Base-by-base conservation (phyloP, 176 grass and related monocot genomes). In the Guadua angustifolia region DNA sequence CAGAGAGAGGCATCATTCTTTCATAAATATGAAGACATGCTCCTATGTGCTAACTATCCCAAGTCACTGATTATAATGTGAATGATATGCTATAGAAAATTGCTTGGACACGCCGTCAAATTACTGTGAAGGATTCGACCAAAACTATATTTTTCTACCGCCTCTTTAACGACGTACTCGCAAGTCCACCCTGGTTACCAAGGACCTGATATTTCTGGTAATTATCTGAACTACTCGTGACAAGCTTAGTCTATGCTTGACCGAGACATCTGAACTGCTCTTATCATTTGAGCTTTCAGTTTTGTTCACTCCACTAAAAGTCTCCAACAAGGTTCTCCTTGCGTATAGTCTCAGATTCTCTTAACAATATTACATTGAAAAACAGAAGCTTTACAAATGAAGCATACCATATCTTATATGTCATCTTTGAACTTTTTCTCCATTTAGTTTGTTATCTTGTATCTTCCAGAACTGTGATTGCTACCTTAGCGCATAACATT, bases 151-250 rank as follows among this genome's bases (percentile, higher is more conserved):
- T 74, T 86, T 53, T 66, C 13, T 3, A 66, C 47, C 60, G 12
- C 46, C 52, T 13, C 15, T 57, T 79, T 16, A 73, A 3, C 46
- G 5, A 57, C 42, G 16, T 73, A 38, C 21, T 75, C 1, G 3
- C 22, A 57, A 49, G 42, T 73, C 7, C 15, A 74, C 51, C 42
- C 29, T 79, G 25, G 33, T 74, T 74, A 24, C 13, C 10, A 16
- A 49, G 49, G 22, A 33, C 43, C 50, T 85, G 21, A 11, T 73
- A 57, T 80, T 89, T 85, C 53, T 89, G 40, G 29, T 60, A 74
- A 50, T 58, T 14, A 66, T 39, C 9, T 9, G 47, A 50, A 22
- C 56, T 21, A 5, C 22, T 33, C 17, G 32, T 77, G n/a, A 55
- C 35, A 21, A 61, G 17, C 36, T 79, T 68, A 58, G 59, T 40